Evolutionary conservation across 768 basidiomycete genomes (phyloP), one percentile per base, ranked within the genome.

Genomic region (Leccinum uliginosum): DNA sequence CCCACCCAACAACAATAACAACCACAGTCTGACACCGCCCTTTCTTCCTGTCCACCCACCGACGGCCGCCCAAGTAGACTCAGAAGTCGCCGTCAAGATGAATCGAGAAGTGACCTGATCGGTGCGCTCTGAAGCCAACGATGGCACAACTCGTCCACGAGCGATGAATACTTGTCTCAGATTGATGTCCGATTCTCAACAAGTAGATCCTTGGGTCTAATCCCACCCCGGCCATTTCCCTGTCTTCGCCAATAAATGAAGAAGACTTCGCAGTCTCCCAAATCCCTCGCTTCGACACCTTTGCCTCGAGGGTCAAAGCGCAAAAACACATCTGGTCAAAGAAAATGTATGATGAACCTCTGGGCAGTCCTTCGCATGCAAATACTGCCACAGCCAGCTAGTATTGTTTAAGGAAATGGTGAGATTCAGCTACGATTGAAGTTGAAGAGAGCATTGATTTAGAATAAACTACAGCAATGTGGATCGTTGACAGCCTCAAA

Each of bases 321-420:
- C 38, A 79, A 91, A 65, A 95, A 92, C 38, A 79, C 91, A 5
- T 83, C 90, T 9, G 82, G 87, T 56, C 95, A 98, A 72, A 82
- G 84, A 65, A 96, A 87, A 71, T 84, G 96, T 34, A 89, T 98
- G 64, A 92, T 98, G 29, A 95, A 98, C 67, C 78, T 98, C 19
- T 98, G 93, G 89, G 94, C 94, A 32, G 96, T 98, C 30, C 75
- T 98, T 58, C 81, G 96, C 44, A 93, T 99, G 93, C 93, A 95
- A 71, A 96, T 93, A 0, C 69, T 93, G 45, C 86, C 88, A 6
- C 91, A 94, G 65, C 93, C 91, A 6, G 93, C 91, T 17, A 92
- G 88, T 61, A 90, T 94, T 55, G 89, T 92, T 24, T 87, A 93
- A 68, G 91, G 90, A 43, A 93, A 89, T 69, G 83, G 91, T 89